Evolutionary conservation across 495 filamentous ascomycete species (phyloP), one percentile per base, ranked within the genome.

Genomic region (Apiosordaria backusii): DNA sequence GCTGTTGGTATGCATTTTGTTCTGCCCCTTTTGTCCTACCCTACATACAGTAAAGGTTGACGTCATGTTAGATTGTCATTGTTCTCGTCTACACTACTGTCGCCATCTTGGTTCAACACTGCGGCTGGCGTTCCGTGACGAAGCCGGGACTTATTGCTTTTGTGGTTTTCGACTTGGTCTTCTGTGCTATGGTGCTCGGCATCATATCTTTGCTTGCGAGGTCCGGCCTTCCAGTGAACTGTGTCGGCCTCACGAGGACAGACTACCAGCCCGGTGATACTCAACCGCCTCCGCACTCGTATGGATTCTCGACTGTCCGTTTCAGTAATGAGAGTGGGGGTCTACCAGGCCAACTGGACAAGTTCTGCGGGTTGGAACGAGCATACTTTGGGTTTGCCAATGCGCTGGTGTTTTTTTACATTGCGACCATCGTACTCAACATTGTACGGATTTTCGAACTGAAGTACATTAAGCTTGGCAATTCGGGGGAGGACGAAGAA

Each of bases 391-490:
- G 63, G 52, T 73, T 81, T 55, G 58, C 75, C 25, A 63, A 71
- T 7, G 72, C 52, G 9, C 60, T 81, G n/a, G 65, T 79, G 75
- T 77, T 80, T 60, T 76, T 76, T 19, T 81, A 77, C 68, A 75
- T 78, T 45, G 40, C 73, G 57, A 78, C 76, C 65, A 69, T 74
- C 29, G 64, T 70, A 7, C 64, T 77, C 6, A 71, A 71, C 29
- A 59, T 70, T 9, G 58, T 81, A 7, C 71, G 74, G 16, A 69
- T 79, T 25, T 71, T 66, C 52, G 72, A 79, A 58, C 69, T 61
- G n/a, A 68, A 66, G 26, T 75, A 75, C 62, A 70, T 65, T 54
- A 70, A 62, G 13, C 70, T 72, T 6, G 65, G 72, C 15, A 69
- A 71, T 0, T 65, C 68, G 22, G 66, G 72, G 53, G 69, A 76